Base-by-base conservation (phyloP, 805 yeast genomes). In the Teunomyces barrocoloradensis region DNA sequence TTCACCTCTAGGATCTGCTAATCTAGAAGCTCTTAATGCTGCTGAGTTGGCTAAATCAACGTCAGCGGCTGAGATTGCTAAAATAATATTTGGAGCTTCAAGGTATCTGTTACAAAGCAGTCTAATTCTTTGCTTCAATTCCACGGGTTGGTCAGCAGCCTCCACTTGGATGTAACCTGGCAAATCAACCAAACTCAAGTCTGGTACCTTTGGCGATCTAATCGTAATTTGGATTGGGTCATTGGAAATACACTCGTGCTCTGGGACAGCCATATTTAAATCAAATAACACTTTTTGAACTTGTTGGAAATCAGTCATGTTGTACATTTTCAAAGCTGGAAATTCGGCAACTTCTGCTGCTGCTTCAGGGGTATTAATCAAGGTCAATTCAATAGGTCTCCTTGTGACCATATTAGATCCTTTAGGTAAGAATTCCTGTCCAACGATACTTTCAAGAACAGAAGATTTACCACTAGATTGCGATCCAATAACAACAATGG, bases 331-430 rank as follows among this genome's bases (percentile, higher is more conserved):
- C 60, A 94, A 71, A 10, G 92, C 89, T 0, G 99, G 98, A 60
- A 94, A 92, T 64, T 92, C 97, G 1, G 97, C 97, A 28, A 83
- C 81, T 54, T 89, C 96, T 5, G 91, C 85, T 2, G 90, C 89
- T 0, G 82, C 65, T 9, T 69, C 74, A n/a, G 95, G 91, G 2
- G 96, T 82, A 61, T 94, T 91, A 6, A 94, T 85, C 42, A 94
- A 74, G 0, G 99, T 95, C 53, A 94, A 75, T 69, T 94, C 99
- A 41, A 94, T 92, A 1, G 99, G 99, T 57, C 99, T 79, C 65
- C 98, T 81, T 0, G 99, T 94, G 29, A 95, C 99, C 99, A 94
- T 95, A 63, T 95, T 94, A 36, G 89, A 81, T 28, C 99, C 99
- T 66, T 94, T 94, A 30, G 99, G 99, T 48, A 94, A 71, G 56